Evolutionary conservation across 805 yeast species (phyloP).

Genomic region (Candida pseudoglaebosa): DNA sequence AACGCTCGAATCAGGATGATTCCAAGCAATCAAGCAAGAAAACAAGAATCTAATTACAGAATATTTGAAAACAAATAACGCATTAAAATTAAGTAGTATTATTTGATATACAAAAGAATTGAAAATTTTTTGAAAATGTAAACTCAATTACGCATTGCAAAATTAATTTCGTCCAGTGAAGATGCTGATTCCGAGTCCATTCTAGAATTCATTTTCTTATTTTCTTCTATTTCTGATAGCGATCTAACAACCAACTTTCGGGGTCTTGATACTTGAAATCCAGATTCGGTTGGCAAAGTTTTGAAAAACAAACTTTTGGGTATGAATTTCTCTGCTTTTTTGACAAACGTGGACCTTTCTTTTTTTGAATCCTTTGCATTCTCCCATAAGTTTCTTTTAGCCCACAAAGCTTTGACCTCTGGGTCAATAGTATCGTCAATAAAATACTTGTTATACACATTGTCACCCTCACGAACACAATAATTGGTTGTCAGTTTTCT

Average conservation of each 20-base stretch:
- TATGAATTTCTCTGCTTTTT: conserved; percentile 3
- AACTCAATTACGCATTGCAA: background rate
- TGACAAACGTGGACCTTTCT: background rate
- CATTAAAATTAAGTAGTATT: conserved; percentile 1
- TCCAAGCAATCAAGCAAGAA: background rate
- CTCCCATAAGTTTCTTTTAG: conserved; percentile 32
- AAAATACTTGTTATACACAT: conserved; percentile 41
- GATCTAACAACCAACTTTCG: conserved; percentile 26
- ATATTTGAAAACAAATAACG: background rate
- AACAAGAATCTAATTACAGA: background rate
- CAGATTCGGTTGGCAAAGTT: conserved; percentile 8
- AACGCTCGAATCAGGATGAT: conserved; percentile 29
- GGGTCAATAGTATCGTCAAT: conserved; percentile 44
- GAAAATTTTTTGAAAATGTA: background rate
- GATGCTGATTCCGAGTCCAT: background rate
- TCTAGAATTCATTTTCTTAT: background rate
- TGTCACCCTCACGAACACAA: conserved; percentile 58
- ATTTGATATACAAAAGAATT: background rate
- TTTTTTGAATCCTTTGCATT: conserved; percentile 1
- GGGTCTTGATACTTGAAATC: conserved; percentile 36
- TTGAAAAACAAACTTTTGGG: conserved; percentile 3
- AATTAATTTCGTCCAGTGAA: conserved; percentile 2
- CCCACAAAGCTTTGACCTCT: conserved; percentile 51
- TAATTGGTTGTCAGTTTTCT: conserved; percentile 40
- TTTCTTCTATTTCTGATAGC: conserved; percentile 6